These are phyloP conservation scores for Aechmea fasciata DNA, from an alignment of 176 grass and related monocot genomes.

Conservation along the genomic window DNA sequence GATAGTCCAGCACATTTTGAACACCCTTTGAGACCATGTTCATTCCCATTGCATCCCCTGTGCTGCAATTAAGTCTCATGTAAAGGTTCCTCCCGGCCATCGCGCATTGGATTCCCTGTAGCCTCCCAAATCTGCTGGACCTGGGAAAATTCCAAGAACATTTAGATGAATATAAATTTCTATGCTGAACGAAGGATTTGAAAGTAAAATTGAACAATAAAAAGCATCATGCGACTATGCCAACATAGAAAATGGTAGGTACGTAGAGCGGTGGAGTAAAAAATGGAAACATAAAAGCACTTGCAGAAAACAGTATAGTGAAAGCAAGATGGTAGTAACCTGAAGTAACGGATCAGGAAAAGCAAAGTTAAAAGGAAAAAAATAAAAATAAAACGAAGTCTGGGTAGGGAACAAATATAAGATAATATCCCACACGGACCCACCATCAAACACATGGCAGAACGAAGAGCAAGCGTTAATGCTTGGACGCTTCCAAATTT, in stretches of 20 bases:
- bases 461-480: neutral
- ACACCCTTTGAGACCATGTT: constrained; percentile 97
- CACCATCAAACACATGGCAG: neutral
- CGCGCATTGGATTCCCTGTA: constrained; percentile 62
- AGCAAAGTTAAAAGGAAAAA: neutral
- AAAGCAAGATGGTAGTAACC: too few relatives aligned
- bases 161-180: neutral
- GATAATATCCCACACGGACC: neutral
- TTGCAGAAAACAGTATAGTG: too few relatives aligned
- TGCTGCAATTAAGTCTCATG: constrained; percentile 86
- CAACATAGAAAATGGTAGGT: neutral
- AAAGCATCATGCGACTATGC: too few relatives aligned
- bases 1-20: constrained; percentile 77
- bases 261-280: too few relatives aligned
- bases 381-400: neutral
- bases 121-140: constrained; percentile 76
- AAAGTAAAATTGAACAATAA: neutral
- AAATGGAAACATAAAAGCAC: too few relatives aligned
- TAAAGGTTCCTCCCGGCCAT: constrained; percentile 91
- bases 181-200: neutral
- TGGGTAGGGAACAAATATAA: neutral
- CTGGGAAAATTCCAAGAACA: constrained; percentile 20
- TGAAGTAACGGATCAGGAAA: neutral
- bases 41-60: constrained; percentile 98
- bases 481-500: neutral